These are phyloP conservation scores for Fusarium haematococcum DNA, from an alignment of 2,329 filamentous ascomycete genomes.

Conservation along the genomic window DNA sequence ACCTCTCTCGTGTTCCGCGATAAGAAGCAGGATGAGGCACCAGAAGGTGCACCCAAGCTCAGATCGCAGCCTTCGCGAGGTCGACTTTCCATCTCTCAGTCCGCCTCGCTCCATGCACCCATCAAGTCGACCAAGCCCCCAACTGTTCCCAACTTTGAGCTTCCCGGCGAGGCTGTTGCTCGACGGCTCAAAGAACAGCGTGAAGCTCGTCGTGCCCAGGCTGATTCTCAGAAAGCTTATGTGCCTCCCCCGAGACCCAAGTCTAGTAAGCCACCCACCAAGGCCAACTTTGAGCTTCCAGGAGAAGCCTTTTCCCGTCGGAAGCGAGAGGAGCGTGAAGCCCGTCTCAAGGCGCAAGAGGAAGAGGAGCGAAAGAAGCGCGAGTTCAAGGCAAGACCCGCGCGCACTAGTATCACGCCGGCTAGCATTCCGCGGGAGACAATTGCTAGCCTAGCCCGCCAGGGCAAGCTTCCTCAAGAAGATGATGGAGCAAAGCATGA, in stretches of 20 bases:
- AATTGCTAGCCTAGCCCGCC: slow-evolving; percentile 67
- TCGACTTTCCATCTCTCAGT: slow-evolving; percentile 31
- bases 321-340: slow-evolving; percentile 67
- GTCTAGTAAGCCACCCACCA: slow-evolving; percentile 64
- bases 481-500: slow-evolving; percentile 35
- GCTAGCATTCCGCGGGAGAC: slow-evolving; percentile 66
- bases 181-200: slow-evolving; percentile 68
- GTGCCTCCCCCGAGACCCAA: slow-evolving; percentile 59
- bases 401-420: slow-evolving; percentile 58
- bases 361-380: slow-evolving; percentile 70
- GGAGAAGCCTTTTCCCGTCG: slow-evolving; percentile 69
- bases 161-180: slow-evolving; percentile 72
- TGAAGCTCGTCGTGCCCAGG: slow-evolving; percentile 62
- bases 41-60: slow-evolving; percentile 23
- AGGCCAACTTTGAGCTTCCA: slow-evolving; percentile 71
- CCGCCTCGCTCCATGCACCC: slow-evolving; percentile 54
- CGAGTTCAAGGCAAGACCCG: slow-evolving; percentile 73
- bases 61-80: slow-evolving; percentile 30
- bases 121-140: slow-evolving; percentile 65
- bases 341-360: slow-evolving; percentile 66
- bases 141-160: slow-evolving; percentile 69
- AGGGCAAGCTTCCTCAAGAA: slow-evolving; percentile 54
- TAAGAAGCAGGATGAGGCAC: slow-evolving; percentile 34
- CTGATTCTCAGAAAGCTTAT: slow-evolving; percentile 49
- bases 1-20: slow-evolving; percentile 54